Evolutionary conservation across 768 basidiomycete species (phyloP).

Genomic region (Lepiota venenata): DNA sequence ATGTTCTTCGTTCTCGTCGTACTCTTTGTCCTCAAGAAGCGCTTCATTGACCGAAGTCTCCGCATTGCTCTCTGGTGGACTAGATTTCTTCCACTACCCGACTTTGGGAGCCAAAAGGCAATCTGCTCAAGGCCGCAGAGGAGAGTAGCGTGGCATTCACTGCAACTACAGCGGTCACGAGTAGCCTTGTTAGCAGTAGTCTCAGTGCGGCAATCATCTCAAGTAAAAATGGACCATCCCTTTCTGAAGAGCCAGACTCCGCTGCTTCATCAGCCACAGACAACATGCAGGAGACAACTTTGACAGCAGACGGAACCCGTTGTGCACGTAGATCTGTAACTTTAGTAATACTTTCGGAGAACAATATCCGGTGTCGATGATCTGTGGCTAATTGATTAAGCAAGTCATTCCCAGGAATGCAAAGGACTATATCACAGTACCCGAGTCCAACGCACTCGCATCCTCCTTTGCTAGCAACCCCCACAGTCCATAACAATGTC

Average conservation of each 20-base stretch:
- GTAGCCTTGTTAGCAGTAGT: not conserved
- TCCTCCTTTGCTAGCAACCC: slow-evolving; percentile 8
- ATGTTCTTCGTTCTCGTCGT: slow-evolving; percentile 82
- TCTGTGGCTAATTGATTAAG: slow-evolving; percentile 19
- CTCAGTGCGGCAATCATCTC: not conserved
- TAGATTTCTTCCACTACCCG: slow-evolving; percentile 51
- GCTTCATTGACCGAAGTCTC: slow-evolving; percentile 77
- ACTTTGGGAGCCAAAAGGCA: slow-evolving; percentile 34
- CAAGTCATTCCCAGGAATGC: slow-evolving; percentile 12
- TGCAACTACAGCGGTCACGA: not conserved
- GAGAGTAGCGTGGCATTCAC: slow-evolving; percentile 20
- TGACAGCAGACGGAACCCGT: not conserved
- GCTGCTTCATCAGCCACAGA: not conserved
- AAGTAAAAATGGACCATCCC: not conserved
- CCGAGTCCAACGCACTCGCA: slow-evolving; percentile 14
- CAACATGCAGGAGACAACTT: not conserved
- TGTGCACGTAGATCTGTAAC: slow-evolving; percentile 4
- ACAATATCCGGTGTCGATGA: slow-evolving; percentile 18
- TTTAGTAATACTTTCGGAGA: no score
- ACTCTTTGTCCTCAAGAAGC: slow-evolving; percentile 84
- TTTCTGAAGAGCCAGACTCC: not conserved
- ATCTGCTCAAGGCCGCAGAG: slow-evolving; percentile 29
- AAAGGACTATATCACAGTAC: slow-evolving; percentile 2
- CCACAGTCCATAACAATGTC: slow-evolving; percentile 22
- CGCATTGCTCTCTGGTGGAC: slow-evolving; percentile 90